phyloP scores from a whole-genome alignment of 495 filamentous ascomycete genomes.

The Aspergillus sclerotioniger region DNA sequence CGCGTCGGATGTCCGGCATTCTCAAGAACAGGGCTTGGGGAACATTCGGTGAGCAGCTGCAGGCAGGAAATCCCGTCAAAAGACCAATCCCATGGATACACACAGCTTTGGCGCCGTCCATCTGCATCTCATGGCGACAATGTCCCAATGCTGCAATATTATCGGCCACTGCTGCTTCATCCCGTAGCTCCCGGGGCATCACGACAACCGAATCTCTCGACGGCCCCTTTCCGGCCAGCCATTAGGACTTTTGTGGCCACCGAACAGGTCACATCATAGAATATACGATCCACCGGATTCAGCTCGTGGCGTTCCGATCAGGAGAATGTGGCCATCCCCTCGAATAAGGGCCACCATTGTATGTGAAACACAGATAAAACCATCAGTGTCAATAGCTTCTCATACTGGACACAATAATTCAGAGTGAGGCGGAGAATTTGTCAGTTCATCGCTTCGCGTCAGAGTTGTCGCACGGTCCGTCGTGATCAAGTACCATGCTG shows the following conservation, averaged over 20 bases:
- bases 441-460: neutral
- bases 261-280: neutral
- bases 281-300: neutral
- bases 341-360: neutral
- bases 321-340: neutral
- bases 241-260: neutral
- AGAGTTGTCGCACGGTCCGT: neutral
- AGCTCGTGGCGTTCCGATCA: neutral
- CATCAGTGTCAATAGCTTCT: neutral
- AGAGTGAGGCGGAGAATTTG: conserved; percentile 7
- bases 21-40: conserved; percentile 16
- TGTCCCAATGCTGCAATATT: conserved; percentile 52
- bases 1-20: conserved; percentile 63
- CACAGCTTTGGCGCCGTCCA: conserved; percentile 68
- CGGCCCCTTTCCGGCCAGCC: neutral
- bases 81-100: conserved; percentile 44
- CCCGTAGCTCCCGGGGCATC: neutral
- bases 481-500: neutral
- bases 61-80: neutral
- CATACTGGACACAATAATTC: neutral
- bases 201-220: neutral
- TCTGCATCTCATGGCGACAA: conserved; percentile 67
- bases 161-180: neutral
- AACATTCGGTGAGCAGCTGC: neutral
- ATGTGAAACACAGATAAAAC: neutral